Evolutionary conservation across 1,139 yeast species (phyloP).

Genomic region (Sugiyamaella neomexicana): DNA sequence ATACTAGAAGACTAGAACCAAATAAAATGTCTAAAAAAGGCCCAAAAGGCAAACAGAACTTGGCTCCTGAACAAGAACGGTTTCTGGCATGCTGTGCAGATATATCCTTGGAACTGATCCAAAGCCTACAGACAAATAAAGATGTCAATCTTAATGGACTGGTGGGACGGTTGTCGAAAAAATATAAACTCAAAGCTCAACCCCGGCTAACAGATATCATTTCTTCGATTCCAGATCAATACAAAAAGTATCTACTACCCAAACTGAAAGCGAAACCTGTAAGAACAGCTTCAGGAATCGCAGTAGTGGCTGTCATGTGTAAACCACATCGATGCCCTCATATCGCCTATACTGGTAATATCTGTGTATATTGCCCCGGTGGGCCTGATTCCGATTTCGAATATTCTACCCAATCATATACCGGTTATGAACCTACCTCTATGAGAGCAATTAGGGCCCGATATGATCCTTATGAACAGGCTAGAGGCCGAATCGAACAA

Average conservation of each 20-base stretch:
- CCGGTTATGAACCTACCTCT: slow-evolving; percentile 98
- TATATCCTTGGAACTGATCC: slow-evolving; percentile 82
- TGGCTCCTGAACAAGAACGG: slow-evolving; percentile 73
- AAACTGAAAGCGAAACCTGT: slow-evolving; percentile 97
- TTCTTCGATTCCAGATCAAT: slow-evolving; percentile 92
- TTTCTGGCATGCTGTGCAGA: slow-evolving; percentile 93
- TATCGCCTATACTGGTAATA: slow-evolving; percentile 97
- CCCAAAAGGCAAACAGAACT: slow-evolving; percentile 34
- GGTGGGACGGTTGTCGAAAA: slow-evolving; percentile 80
- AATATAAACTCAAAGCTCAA: slow-evolving; percentile 86
- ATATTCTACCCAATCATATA: slow-evolving; percentile 95
- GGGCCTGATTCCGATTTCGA: slow-evolving; percentile 99
- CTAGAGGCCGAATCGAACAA: slow-evolving; percentile 96
- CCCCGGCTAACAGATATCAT: slow-evolving; percentile 95
- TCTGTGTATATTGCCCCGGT: slow-evolving; percentile 98
- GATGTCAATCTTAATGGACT: slow-evolving; percentile 90
- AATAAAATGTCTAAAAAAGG: slow-evolving; percentile 22
- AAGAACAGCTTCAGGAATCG: slow-evolving; percentile 95
- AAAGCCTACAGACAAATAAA: slow-evolving; percentile 68
- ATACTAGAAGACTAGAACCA: no score
- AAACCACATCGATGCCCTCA: slow-evolving; percentile 99
- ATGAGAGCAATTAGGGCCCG: slow-evolving; percentile 98
- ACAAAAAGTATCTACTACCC: slow-evolving; percentile 86
- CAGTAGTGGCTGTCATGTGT: slow-evolving; percentile 99
- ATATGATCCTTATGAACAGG: slow-evolving; percentile 98